phyloP scores from a whole-genome alignment of 2,329 filamentous ascomycete species.

The Trichoderma lentiforme region DNA sequence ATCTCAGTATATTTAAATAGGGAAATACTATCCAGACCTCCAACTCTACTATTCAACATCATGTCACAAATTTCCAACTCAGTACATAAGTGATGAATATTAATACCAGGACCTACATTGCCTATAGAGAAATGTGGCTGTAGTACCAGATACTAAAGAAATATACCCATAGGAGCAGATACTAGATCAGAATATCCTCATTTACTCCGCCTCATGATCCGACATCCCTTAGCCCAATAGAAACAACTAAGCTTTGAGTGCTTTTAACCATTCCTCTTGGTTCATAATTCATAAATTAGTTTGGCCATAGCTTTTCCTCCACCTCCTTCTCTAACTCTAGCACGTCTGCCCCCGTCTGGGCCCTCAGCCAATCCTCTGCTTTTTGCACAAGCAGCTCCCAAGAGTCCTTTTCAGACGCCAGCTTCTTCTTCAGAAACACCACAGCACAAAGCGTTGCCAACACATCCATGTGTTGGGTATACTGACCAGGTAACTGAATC shows the following conservation, averaged over 20 bases:
- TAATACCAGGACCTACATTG: rapidly evolving
- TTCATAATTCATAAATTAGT: not conserved
- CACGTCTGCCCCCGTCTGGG: slow-evolving; percentile 18
- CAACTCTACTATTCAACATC: too few relatives aligned
- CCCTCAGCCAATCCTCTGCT: slow-evolving; percentile 49
- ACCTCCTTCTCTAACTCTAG: slow-evolving; percentile 23
- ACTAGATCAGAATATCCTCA: not conserved
- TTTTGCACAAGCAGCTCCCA: slow-evolving; percentile 66
- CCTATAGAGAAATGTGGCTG: too few relatives aligned
- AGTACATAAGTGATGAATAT: too few relatives aligned
- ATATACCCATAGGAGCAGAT: not conserved
- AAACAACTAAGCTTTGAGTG: not conserved
- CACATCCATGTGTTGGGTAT: slow-evolving; percentile 17
- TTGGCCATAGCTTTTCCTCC: not conserved
- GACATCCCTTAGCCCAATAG: not conserved
- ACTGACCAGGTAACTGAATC: slow-evolving; percentile 11
- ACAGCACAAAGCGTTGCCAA: slow-evolving; percentile 32
- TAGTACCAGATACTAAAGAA: too few relatives aligned
- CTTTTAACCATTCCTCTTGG: not conserved
- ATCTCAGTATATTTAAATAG: not conserved
- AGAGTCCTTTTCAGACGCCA: slow-evolving; percentile 46
- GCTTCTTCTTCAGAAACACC: slow-evolving; percentile 41
- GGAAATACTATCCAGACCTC: too few relatives aligned
- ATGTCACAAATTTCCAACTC: too few relatives aligned
- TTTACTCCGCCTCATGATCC: not conserved